Base-by-base conservation (phyloP, 1,284 basidiomycete species). In the Papiliotrema laurentii region DNA sequence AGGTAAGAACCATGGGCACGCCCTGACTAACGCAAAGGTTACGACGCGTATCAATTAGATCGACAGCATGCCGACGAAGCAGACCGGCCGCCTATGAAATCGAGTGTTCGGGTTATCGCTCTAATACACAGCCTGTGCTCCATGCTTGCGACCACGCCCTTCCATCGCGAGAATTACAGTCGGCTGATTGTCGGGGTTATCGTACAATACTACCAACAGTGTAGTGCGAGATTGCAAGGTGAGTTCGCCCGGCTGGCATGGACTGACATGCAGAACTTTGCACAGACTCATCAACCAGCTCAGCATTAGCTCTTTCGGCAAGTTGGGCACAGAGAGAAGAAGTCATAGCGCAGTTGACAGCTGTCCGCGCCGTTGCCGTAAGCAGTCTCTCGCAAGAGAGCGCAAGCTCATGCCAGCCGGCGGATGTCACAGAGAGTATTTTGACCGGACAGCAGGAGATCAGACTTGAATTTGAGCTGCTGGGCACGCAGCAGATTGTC, bases 191-290 rank as follows among this genome's bases (percentile, higher is more conserved):
- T 98, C 22, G 86, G 87, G n/a, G 87, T 97, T 36, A 87, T 97
- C 43, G 89, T 96, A 31, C 92, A 97, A 69, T 97, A 93, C 70
- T 97, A 97, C 66, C 90, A 96, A 67, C 83, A 87, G 34, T 96
- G 92, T 64, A 90, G 86, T 58, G 85, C 91, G 61, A 80, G 85
- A 26, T 97, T 90, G 73, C 84, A 89, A 59, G 82, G 64, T 64
- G 16, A 51, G 63, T 50, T 16, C 2, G 16, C 13, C 10, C 34
- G 37, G 16, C 31, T 18, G 41, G 13, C 39, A 21, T 26, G 19
- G 21, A 26, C 35, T 47, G 18, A 30, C 24, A 18, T 3, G 40
- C 34, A 60, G 64, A 69, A 39, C 50, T 5, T 48, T 57, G 1
- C 45, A 59, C n/a, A 35, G 40, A n/a, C 30, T 31, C 14, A 33